These are phyloP conservation scores for Clonostachys byssicola DNA, from an alignment of 2,329 filamentous ascomycete species.

Conservation along the genomic window DNA sequence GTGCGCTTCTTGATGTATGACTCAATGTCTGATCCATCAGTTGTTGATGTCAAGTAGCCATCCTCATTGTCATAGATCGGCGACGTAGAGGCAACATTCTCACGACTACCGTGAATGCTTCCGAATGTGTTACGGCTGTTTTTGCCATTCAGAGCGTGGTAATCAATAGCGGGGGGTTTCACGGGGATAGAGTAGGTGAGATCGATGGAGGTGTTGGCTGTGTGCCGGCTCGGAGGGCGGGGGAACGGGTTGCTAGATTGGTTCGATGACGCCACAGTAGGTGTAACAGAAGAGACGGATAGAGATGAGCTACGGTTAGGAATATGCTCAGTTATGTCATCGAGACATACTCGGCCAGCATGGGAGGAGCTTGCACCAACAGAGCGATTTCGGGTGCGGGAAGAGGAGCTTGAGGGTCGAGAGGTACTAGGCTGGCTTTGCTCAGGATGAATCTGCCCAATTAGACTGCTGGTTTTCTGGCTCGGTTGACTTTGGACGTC, in stretches of 20 bases:
- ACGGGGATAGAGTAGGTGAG: constrained; percentile 10
- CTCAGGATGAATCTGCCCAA: too few species aligned
- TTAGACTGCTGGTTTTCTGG: not conserved
- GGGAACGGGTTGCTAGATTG: constrained; percentile 32
- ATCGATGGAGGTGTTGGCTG: constrained; percentile 41
- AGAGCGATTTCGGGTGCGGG: constrained; percentile 13
- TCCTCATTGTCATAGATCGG: constrained; percentile 1
- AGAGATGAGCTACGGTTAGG: constrained; percentile 9
- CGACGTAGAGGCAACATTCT: not conserved
- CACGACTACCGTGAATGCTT: not conserved
- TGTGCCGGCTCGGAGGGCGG: constrained; percentile 35
- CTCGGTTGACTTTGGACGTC: not conserved
- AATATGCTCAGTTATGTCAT: constrained; percentile 28
- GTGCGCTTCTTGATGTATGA: constrained; percentile 13
- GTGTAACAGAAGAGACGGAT: constrained; percentile 25
- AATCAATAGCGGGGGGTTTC: not conserved
- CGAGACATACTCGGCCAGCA: constrained; percentile 10
- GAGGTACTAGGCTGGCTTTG: not conserved
- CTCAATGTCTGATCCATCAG: constrained; percentile 19
- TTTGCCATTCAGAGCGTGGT: constrained; percentile 3
- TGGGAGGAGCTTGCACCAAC: constrained; percentile 7
- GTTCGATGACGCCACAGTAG: constrained; percentile 32
- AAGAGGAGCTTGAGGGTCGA: constrained; percentile 1
- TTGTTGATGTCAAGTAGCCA: constrained; percentile 12
- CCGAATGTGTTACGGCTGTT: not conserved